A percentile compares a stretch with the other conserved stretches of the same genome.
These are phyloP conservation scores for Heritiera fomes DNA, from an alignment of 345 rosid genomes.

Conservation along the genomic window DNA sequence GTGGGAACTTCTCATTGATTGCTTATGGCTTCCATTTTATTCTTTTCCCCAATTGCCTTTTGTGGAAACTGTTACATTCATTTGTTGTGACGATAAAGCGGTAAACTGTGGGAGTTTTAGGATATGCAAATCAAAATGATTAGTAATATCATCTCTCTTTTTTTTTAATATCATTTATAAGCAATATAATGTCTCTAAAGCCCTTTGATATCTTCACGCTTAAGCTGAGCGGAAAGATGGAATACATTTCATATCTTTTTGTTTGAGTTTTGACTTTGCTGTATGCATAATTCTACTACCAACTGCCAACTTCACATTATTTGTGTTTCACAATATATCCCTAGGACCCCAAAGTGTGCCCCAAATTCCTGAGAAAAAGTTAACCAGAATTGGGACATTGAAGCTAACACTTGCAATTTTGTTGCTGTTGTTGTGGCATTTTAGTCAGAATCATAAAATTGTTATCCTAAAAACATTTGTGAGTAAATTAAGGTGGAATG, in stretches of 20 bases:
- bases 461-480: background rate
- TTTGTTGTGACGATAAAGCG: background rate
- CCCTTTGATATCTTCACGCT: background rate
- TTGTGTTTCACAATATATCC: background rate
- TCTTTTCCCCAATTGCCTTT: constrained; percentile 14
- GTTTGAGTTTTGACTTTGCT: background rate
- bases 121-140: constrained; percentile 16
- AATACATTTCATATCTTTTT: background rate
- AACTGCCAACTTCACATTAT: background rate
- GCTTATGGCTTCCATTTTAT: constrained; percentile 16
- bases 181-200: background rate
- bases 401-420: background rate
- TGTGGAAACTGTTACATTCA: constrained; percentile 25
- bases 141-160: background rate
- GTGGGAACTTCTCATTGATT: constrained; percentile 31
- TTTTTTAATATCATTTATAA: background rate
- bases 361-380: background rate
- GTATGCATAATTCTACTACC: background rate
- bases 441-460: background rate
- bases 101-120: constrained; percentile 11
- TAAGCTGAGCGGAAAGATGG: background rate
- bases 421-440: background rate
- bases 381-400: background rate
- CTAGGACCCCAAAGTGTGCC: background rate
- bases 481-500: background rate